Conservation (phyloP, 2,329 filamentous ascomycete species). For the Pseudogymnoascus pannorum region DNA sequence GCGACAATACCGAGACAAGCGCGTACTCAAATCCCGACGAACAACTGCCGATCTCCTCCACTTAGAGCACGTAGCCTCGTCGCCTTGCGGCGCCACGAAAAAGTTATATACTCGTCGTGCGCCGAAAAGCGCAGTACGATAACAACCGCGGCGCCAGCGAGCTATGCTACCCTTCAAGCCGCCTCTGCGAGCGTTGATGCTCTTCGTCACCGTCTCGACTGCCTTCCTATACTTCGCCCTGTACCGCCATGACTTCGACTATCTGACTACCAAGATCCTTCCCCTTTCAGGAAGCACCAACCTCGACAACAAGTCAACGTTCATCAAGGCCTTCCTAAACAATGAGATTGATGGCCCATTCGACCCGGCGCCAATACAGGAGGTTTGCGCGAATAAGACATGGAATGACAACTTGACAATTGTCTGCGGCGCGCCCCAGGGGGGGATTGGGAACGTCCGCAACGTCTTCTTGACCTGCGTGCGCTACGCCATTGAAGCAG, state of each 20-base stretch:
- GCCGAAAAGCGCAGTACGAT: background rate
- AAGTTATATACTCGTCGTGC: background rate
- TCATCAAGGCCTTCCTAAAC: slow-evolving; percentile 14
- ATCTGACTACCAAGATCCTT: background rate
- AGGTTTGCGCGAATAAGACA: slow-evolving; percentile 30
- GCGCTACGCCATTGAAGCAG: slow-evolving; percentile 40
- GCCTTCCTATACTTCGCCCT: background rate
- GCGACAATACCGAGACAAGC: background rate
- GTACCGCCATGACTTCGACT: background rate
- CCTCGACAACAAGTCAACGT: slow-evolving; percentile 3
- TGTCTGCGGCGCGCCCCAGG: slow-evolving; percentile 36
- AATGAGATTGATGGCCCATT: slow-evolving; percentile 21
- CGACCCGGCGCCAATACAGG: slow-evolving; percentile 14
- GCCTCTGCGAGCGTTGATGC: background rate
- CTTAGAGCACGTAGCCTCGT: background rate
- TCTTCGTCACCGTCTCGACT: background rate
- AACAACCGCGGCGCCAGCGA: background rate
- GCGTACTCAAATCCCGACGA: background rate
- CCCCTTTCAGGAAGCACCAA: background rate
- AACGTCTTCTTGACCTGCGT: slow-evolving; percentile 40
- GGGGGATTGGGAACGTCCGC: slow-evolving; percentile 38
- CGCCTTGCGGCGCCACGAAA: background rate
- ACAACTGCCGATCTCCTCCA: background rate
- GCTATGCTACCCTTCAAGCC: background rate
- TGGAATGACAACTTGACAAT: slow-evolving; percentile 38